Evolutionary conservation across 805 yeast species (phyloP).

Genomic region (Naumovozyma baii): DNA sequence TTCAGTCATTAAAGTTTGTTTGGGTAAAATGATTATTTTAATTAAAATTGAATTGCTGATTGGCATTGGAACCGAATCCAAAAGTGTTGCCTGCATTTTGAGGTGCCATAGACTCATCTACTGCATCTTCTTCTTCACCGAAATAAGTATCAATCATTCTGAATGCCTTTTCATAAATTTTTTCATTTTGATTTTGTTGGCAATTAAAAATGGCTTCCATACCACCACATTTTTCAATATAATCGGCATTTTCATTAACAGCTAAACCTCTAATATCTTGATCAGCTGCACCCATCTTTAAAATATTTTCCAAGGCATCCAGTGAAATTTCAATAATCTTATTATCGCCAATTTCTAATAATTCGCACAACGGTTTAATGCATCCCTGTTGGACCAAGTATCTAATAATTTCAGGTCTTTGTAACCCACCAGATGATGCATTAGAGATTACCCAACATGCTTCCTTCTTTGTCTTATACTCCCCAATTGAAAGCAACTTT

Average conservation of each 20-base stretch:
- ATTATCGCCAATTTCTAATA: conserved; percentile 73
- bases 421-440: conserved; percentile 93
- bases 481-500: conserved; percentile 67
- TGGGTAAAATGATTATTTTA: no score
- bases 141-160: conserved; percentile 81
- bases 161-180: conserved; percentile 81
- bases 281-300: conserved; percentile 85
- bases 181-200: conserved; percentile 81
- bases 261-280: conserved; percentile 58
- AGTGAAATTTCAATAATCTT: conserved; percentile 85
- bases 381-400: conserved; percentile 89
- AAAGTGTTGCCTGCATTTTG: conserved; percentile 63
- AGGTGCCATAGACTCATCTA: conserved; percentile 72
- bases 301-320: conserved; percentile 83
- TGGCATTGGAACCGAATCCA: conserved; percentile 69
- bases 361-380: conserved; percentile 89
- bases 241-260: conserved; percentile 80
- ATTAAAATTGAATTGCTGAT: conserved; percentile 36
- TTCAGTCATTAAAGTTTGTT: no score
- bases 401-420: conserved; percentile 81
- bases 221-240: conserved; percentile 96
- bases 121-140: conserved; percentile 64
- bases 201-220: conserved; percentile 87
- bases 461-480: conserved; percentile 88
- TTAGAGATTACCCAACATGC: conserved; percentile 98